These are phyloP conservation scores for Claviceps monticola DNA, from an alignment of 2,329 filamentous ascomycete species.

Conservation along the genomic window DNA sequence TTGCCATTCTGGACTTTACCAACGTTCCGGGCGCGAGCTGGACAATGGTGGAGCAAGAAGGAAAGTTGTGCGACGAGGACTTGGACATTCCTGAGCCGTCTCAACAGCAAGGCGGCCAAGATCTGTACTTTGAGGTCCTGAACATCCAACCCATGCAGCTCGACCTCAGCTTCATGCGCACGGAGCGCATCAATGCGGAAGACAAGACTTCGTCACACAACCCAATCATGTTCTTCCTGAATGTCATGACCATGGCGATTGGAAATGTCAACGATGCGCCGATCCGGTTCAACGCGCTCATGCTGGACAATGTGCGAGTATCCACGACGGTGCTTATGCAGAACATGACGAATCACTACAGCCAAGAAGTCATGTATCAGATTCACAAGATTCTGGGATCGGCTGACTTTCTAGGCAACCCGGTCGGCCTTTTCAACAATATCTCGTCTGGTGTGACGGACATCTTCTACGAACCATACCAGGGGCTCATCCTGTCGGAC, in stretches of 20 bases:
- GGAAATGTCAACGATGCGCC: constrained; percentile 98
- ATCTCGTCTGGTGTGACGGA: constrained; percentile 93
- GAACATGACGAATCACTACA: constrained; percentile 88
- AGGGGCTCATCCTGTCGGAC: constrained; percentile 92
- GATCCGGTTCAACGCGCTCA: constrained; percentile 79
- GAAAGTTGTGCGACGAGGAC: constrained; percentile 75
- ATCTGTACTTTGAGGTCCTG: constrained; percentile 94
- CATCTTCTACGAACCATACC: constrained; percentile 98
- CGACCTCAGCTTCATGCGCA: constrained; percentile 91
- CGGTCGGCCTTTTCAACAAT: constrained; percentile 95
- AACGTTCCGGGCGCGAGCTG: constrained; percentile 85
- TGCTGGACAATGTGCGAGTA: constrained; percentile 89
- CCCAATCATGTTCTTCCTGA: constrained; percentile 96
- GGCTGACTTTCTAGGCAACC: constrained; percentile 93
- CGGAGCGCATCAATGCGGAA: constrained; percentile 89
- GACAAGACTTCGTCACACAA: constrained; percentile 84
- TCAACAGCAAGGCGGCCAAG: constrained; percentile 70
- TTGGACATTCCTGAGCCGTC: constrained; percentile 87
- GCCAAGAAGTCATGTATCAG: constrained; percentile 89
- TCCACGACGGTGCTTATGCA: constrained; percentile 71
- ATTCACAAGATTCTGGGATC: constrained; percentile 96
- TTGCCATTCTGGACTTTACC: constrained; percentile 85
- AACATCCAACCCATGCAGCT: constrained; percentile 98
- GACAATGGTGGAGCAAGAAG: constrained; percentile 54
- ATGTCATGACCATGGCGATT: constrained; percentile 97